A percentile compares a stretch with the other conserved stretches of the same genome.
Conservation (phyloP, 2,329 filamentous ascomycete species). For the Purpureocillium takamizusanense region DNA sequence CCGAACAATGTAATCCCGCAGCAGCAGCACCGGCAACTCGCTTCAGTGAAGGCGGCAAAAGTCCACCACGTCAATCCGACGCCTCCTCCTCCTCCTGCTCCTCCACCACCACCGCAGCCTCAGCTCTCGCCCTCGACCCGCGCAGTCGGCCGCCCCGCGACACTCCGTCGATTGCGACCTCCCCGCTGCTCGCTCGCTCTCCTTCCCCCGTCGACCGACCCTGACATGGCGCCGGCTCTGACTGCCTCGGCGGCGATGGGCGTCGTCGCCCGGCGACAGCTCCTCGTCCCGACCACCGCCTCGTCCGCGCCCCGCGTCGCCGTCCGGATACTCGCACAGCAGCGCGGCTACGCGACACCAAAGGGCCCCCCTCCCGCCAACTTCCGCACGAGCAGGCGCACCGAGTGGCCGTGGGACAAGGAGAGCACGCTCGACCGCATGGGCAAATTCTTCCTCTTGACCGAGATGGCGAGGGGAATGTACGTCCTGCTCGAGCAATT, state of each 20-base stretch:
- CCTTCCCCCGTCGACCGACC: too few species aligned
- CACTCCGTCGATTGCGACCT: too few species aligned
- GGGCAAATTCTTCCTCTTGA: constrained; percentile 90
- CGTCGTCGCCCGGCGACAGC: constrained; percentile 22
- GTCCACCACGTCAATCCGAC: constrained; percentile 15
- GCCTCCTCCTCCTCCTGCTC: constrained; percentile 10
- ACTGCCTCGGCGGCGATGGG: constrained; percentile 20
- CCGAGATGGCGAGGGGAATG: constrained; percentile 96
- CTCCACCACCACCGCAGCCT: constrained; percentile 8
- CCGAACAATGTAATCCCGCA: constrained; percentile 31
- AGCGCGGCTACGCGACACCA: constrained; percentile 54
- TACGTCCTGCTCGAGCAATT: constrained; percentile 96
- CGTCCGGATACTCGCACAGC: constrained; percentile 10
- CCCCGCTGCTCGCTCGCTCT: too few species aligned
- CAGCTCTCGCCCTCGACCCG: constrained; percentile 5
- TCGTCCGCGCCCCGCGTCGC: constrained; percentile 12
- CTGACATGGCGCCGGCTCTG: constrained; percentile 23
- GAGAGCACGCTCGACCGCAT: constrained; percentile 74
- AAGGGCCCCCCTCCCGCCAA: constrained; percentile 68
- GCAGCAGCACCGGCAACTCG: constrained; percentile 12
- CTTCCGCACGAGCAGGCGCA: constrained; percentile 67
- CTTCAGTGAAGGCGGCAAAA: constrained; percentile 5
- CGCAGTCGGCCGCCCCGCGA: not conserved
- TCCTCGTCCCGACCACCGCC: constrained; percentile 15
- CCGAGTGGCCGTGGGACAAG: constrained; percentile 71